These are phyloP conservation scores for Bipolaris oryzae DNA, from an alignment of 2,329 filamentous ascomycete genomes.

Conservation along the genomic window DNA sequence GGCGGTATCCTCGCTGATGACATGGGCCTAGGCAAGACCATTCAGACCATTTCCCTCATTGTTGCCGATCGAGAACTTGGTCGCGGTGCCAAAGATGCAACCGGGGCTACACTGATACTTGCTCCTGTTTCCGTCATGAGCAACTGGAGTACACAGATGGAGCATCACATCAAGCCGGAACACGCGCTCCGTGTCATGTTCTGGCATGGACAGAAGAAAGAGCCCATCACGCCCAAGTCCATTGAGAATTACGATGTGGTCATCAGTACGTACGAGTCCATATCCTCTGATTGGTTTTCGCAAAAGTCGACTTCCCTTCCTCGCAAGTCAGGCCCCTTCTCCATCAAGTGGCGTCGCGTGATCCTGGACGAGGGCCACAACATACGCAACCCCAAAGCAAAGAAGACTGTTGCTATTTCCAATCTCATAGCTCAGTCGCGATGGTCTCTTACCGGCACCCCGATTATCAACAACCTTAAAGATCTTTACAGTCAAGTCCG, in stretches of 20 bases:
- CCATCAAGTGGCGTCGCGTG: constrained; percentile 75
- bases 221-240: constrained; percentile 57
- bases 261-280: constrained; percentile 81
- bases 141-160: constrained; percentile 84
- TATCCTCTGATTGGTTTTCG: constrained; percentile 68
- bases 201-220: constrained; percentile 71
- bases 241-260: constrained; percentile 74
- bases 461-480: constrained; percentile 81
- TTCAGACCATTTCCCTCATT: constrained; percentile 83
- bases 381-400: constrained; percentile 78
- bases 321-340: constrained; percentile 57
- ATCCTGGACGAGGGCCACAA: constrained; percentile 60
- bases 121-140: constrained; percentile 86
- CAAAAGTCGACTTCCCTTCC: constrained; percentile 47
- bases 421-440: constrained; percentile 71
- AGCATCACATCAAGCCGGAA: constrained; percentile 70
- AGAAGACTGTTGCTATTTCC: constrained; percentile 71
- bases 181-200: constrained; percentile 69
- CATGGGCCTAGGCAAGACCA: constrained; percentile 90
- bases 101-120: constrained; percentile 74
- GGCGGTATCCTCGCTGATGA: constrained; percentile 90
- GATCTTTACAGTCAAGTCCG: constrained; percentile 81
- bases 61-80: constrained; percentile 58
- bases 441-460: constrained; percentile 69
- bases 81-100: constrained; percentile 24